Conservation (phyloP, 768 basidiomycete species). For the Tulasnella sp. region DNA sequence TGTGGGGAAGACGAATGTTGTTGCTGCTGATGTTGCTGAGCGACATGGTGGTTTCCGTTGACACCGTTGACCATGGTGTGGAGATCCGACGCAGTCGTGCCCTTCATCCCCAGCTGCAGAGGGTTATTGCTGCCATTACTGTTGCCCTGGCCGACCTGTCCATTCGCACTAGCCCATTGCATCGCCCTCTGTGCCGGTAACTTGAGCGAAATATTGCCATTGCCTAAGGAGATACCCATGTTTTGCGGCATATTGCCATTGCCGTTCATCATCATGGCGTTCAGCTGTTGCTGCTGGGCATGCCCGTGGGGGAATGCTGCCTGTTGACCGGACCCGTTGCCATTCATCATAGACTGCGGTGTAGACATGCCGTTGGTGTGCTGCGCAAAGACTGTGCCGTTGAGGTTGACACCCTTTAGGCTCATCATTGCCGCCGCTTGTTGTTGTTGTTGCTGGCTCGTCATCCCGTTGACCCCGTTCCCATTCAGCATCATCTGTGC, state of each 20-base stretch:
- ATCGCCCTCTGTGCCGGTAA: background rate
- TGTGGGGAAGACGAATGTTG: too few species aligned
- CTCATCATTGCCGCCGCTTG: background rate
- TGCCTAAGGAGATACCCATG: background rate
- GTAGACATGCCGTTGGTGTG: constrained; percentile 8
- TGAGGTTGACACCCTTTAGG: constrained; percentile 2
- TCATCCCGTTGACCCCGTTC: background rate
- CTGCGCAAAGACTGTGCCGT: background rate
- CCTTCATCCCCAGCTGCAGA: too few species aligned
- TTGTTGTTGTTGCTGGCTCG: constrained; percentile 3
- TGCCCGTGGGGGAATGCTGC: too few species aligned
- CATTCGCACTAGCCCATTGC: constrained; percentile 8
- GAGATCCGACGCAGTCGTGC: too few species aligned
- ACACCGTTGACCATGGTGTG: too few species aligned
- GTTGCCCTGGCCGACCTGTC: background rate
- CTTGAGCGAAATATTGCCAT: constrained; percentile 1
- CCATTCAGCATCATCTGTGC: constrained; percentile 11
- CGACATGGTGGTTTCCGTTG: too few species aligned
- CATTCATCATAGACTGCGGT: constrained; percentile 3
- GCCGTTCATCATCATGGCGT: background rate
- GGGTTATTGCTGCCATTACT: background rate
- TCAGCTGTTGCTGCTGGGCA: background rate
- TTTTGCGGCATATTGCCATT: background rate
- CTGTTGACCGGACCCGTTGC: background rate
- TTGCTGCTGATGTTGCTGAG: too few species aligned